Base-by-base conservation (phyloP, 176 grass and related monocot species). In the Otatea glauca region DNA sequence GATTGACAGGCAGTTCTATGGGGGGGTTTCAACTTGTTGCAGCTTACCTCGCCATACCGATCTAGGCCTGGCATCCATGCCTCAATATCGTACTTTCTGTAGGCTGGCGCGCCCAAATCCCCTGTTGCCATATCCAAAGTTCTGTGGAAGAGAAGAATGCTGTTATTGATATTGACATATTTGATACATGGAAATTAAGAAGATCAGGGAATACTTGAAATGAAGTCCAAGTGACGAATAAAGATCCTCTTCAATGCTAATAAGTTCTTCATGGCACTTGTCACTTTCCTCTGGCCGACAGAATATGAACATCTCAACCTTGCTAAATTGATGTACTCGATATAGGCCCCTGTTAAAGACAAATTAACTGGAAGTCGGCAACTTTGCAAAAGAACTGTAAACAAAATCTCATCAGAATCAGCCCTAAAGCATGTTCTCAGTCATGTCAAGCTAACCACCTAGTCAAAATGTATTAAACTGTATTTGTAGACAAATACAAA, bases 231-330 rank as follows among this genome's bases (percentile, higher is more conserved):
- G 93, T 35, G 96, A 96, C 55, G 89, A 51, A 84, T 95, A 99
- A 65, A 94, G 93, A 73, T 96, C 88, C 81, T 98, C 96, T 88
- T 99, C 96, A 17, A 99, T 93, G 5, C 77, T 83, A 78, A 96
- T 96, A 70, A 99, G 91, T 81, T 99, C 93, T 82, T 99, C 89
- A 83, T 99, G 96, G 81, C 89, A 94, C 66, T 70, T 78, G 39
- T 94, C 75, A 34, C 96, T 99, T 48, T 99, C 93, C 74, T 99
- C 91, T 44, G 91, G 91, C 41, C 62, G 85, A 74, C 93, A 99
- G 67, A 96, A 99, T 71, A 99, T 77, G 21, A 99, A 99, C 93
- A 99, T 99, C 83, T 99, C 96, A 69, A 99, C 96, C 93, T 99
- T 96, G 80, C 93, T 99, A 80, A 99, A 99, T 76, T 99, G 96